A percentile compares a stretch with the other conserved stretches of the same genome.
Evolutionary conservation across 352 stramenopile species (phyloP).

Genomic region (Pythium dissimile): DNA sequence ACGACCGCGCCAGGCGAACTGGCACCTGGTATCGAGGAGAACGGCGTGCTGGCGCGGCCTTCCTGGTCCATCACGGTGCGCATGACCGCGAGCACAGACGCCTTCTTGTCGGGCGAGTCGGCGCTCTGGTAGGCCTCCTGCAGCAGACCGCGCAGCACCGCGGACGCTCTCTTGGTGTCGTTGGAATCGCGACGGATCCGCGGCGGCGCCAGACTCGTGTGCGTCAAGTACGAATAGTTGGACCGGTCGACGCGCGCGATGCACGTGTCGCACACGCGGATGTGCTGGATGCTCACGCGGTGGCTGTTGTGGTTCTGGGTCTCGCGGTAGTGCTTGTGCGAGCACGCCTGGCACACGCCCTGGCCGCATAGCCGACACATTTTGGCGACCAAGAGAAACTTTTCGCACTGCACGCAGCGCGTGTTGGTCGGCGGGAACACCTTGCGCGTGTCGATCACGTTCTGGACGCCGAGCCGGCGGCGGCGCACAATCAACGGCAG

Average conservation of each 20-base stretch:
- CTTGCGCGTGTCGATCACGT: conserved; percentile 32
- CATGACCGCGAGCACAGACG: conserved; percentile 42
- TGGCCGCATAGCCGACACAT: conserved; percentile 61
- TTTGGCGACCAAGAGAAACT: conserved; percentile 43
- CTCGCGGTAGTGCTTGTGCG: conserved; percentile 28
- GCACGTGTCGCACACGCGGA: conserved; percentile 54
- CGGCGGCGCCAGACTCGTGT: conserved; percentile 22
- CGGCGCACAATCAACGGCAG: conserved; percentile 49
- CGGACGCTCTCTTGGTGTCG: conserved; percentile 21
- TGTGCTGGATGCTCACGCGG: conserved; percentile 21
- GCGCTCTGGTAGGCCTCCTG: conserved; percentile 34
- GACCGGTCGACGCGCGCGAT: conserved; percentile 50
- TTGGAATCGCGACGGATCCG: conserved; percentile 27
- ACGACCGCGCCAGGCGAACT: not conserved
- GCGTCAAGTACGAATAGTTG: conserved; percentile 46
- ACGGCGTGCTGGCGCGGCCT: not conserved
- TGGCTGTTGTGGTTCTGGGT: not conserved
- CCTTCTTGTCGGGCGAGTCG: conserved; percentile 28
- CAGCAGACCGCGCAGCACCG: conserved; percentile 32
- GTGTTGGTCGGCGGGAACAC: conserved; percentile 43
- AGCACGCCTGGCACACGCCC: conserved; percentile 51
- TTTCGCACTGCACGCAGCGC: conserved; percentile 59
- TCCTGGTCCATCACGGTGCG: conserved; percentile 39
- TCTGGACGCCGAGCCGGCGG: conserved; percentile 55
- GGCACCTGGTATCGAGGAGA: not conserved